A percentile compares a stretch with the other conserved stretches of the same genome.
These are phyloP conservation scores for Kluyveromyces aestuarii DNA, from an alignment of 805 yeast genomes.

Conservation along the genomic window DNA sequence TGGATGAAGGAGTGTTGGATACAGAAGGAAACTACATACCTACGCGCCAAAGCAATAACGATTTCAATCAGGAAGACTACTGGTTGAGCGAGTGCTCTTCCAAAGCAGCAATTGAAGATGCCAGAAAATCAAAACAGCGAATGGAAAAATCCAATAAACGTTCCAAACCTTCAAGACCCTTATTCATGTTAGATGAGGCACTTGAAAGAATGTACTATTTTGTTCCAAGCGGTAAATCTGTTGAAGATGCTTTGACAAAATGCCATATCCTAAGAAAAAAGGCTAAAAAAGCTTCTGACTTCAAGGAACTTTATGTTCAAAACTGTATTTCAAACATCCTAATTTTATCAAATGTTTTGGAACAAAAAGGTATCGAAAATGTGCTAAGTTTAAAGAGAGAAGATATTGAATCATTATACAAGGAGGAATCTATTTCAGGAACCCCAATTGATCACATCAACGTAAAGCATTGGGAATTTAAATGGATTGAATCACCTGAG, in stretches of 20 bases:
- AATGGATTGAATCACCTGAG: slow-evolving; percentile 30
- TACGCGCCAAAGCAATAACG: slow-evolving; percentile 24
- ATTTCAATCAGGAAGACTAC: slow-evolving; percentile 11
- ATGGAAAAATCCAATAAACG: slow-evolving; percentile 17
- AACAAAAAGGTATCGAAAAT: slow-evolving; percentile 31
- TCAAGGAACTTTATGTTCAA: neutral
- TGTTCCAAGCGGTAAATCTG: slow-evolving; percentile 40
- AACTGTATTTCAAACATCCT: neutral
- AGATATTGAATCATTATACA: slow-evolving; percentile 25
- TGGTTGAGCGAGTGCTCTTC: slow-evolving; percentile 20
- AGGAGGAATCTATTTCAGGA: slow-evolving; percentile 22
- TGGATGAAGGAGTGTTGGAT: slow-evolving; percentile 42
- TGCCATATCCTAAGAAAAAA: slow-evolving; percentile 23
- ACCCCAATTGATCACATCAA: slow-evolving; percentile 12
- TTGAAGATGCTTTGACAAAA: slow-evolving; percentile 38
- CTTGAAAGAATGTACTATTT: slow-evolving; percentile 27
- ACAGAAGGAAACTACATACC: slow-evolving; percentile 40
- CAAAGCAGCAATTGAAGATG: slow-evolving; percentile 6
- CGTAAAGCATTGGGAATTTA: slow-evolving; percentile 33
- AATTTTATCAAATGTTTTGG: slow-evolving; percentile 30
- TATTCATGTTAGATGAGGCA: slow-evolving; percentile 19
- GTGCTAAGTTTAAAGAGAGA: slow-evolving; percentile 38
- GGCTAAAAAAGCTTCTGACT: slow-evolving; percentile 6
- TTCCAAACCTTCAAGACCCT: slow-evolving; percentile 11
- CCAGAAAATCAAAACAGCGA: slow-evolving; percentile 8